Evolutionary conservation across 129 eudicot genomes (phyloP).

Genomic region (Tagetes patula): DNA sequence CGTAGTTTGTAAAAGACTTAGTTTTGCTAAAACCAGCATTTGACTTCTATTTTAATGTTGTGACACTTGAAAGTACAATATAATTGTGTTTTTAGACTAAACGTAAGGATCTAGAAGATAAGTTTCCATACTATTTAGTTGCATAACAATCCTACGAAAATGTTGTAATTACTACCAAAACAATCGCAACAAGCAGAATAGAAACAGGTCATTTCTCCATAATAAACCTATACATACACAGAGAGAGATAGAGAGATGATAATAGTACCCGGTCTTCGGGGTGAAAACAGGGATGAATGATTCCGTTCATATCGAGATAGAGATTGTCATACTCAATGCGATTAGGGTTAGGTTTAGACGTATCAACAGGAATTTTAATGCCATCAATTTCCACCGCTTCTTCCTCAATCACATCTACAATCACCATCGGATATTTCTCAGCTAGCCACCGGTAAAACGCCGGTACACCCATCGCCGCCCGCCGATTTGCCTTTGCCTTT

Average conservation of each 20-base stretch:
- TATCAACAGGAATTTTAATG: constrained; percentile 42
- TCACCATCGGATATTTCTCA: constrained; percentile 51
- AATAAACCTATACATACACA: neutral
- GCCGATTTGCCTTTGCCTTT: neutral
- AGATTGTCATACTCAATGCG: constrained; percentile 48
- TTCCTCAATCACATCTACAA: constrained; percentile 47
- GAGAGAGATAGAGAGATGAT: neutral
- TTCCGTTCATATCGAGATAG: constrained; percentile 54
- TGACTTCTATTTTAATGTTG: too few relatives aligned
- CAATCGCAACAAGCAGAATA: neutral
- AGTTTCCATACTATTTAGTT: neutral
- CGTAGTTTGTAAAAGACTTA: too few relatives aligned
- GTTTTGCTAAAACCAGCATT: too few relatives aligned
- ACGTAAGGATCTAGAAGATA: constrained; percentile 7
- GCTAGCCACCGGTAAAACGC: constrained; percentile 59
- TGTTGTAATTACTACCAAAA: neutral
- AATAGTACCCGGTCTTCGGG: constrained; percentile 46
- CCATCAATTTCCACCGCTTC: constrained; percentile 42
- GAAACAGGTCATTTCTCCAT: neutral
- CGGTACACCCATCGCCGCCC: constrained; percentile 49
- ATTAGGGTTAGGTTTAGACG: constrained; percentile 50
- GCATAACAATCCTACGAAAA: too few relatives aligned
- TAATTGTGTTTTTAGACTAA: too few relatives aligned
- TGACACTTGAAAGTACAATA: too few relatives aligned
- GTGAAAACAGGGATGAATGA: constrained; percentile 57